Conservation (phyloP, 1,284 basidiomycete genomes). For the Apiotrichum siamense region DNA sequence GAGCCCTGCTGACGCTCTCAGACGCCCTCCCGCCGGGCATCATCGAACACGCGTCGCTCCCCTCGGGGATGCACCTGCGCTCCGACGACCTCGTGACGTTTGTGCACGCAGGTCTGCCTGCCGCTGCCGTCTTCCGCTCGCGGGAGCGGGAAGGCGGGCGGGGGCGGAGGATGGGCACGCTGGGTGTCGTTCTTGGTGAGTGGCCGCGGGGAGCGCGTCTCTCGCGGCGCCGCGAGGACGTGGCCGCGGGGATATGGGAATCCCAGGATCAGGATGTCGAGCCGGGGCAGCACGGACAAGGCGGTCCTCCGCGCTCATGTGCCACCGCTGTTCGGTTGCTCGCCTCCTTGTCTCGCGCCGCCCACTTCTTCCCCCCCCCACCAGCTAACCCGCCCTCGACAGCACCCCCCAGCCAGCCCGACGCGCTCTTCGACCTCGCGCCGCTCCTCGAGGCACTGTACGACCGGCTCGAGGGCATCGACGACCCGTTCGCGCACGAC, state of each 20-base stretch:
- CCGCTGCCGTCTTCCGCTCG: slow-evolving; percentile 33
- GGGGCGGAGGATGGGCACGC: slow-evolving; percentile 38
- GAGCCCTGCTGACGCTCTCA: no score
- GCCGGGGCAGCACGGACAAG: no score
- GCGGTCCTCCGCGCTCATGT: no score
- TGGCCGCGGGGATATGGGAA: no score
- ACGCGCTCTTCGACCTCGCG: slow-evolving; percentile 24
- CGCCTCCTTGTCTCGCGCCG: not conserved
- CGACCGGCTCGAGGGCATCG: slow-evolving; percentile 26
- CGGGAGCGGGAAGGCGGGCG: slow-evolving; percentile 20
- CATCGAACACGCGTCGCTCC: slow-evolving; percentile 37
- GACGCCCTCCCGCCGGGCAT: slow-evolving; percentile 18
- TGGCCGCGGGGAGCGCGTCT: not conserved
- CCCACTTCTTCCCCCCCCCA: no score
- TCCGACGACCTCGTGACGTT: slow-evolving; percentile 32
- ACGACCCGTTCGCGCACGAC: slow-evolving; percentile 10
- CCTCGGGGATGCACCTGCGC: slow-evolving; percentile 36
- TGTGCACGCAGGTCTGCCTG: slow-evolving; percentile 24
- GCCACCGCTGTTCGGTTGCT: not conserved
- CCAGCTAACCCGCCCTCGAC: not conserved
- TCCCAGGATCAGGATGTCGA: no score
- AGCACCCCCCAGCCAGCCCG: slow-evolving; percentile 15
- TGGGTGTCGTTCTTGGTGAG: slow-evolving; percentile 38
- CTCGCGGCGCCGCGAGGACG: no score
- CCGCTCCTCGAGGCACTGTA: slow-evolving; percentile 24